These are phyloP conservation scores for Zoysia japonica DNA, from an alignment of 176 grass and related monocot species.

Conservation along the genomic window DNA sequence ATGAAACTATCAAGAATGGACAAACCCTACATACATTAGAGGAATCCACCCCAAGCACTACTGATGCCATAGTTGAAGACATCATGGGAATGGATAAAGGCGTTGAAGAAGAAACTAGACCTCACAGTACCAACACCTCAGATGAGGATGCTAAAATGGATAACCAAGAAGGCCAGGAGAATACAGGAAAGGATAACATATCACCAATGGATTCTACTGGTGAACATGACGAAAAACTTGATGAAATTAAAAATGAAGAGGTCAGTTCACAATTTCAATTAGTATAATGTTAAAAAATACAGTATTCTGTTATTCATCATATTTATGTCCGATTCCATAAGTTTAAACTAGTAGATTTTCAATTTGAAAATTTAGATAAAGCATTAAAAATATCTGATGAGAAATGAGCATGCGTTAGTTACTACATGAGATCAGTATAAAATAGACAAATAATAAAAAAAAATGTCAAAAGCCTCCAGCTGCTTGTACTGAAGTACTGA, in stretches of 20 bases:
- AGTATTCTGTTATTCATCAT: conserved; percentile 10
- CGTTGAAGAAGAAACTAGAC: conserved; percentile 18
- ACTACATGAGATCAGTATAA: conserved; percentile 4
- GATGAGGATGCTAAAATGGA: conserved; percentile 24
- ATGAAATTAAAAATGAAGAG: conserved; percentile 43
- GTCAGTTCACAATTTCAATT: conserved; percentile 38
- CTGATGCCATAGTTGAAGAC: neutral
- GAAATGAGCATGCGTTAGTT: neutral
- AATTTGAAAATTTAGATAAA: conserved; percentile 21
- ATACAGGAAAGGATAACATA: conserved; percentile 16
- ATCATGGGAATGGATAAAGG: conserved; percentile 32
- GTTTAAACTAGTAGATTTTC: neutral
- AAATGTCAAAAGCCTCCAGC: conserved; percentile 4
- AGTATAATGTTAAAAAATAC: conserved; percentile 6
- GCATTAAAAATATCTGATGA: neutral
- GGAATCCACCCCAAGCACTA: conserved; percentile 30
- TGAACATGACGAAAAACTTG: conserved; percentile 10
- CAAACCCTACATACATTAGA: conserved; percentile 5
- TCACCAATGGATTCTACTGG: conserved; percentile 9
- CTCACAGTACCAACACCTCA: neutral
- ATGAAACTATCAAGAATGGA: conserved; percentile 39
- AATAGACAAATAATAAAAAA: conserved; percentile 30
- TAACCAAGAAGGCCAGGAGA: conserved; percentile 37
- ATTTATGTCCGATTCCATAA: conserved; percentile 25
- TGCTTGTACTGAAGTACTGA: neutral